These are phyloP conservation scores for Limonium bicolor DNA, from an alignment of 148 eudicot species.

Conservation along the genomic window DNA sequence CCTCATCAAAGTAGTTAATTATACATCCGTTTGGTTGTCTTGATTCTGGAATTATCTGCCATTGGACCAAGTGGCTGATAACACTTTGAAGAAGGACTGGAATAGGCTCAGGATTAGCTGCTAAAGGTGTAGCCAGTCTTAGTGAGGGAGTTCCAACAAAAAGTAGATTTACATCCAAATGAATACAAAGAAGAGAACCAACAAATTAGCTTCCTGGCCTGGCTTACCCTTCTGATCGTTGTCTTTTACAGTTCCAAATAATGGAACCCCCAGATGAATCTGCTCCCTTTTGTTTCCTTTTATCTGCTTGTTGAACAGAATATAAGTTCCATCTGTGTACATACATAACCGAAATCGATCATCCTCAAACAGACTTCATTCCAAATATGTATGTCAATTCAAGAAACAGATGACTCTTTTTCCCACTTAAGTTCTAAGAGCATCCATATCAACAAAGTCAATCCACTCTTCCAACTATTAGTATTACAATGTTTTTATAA, in stretches of 20 bases:
- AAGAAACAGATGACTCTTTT: too few species aligned
- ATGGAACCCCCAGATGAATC: slow-evolving; percentile 83
- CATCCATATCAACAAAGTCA: too few species aligned
- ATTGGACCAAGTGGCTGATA: slow-evolving; percentile 67
- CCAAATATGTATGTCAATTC: too few species aligned
- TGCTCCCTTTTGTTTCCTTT: slow-evolving; percentile 88
- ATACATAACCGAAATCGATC: neutral
- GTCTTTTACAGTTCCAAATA: slow-evolving; percentile 64
- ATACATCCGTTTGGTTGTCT: slow-evolving; percentile 86
- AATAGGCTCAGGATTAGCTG: slow-evolving; percentile 77
- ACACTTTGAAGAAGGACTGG: slow-evolving; percentile 67
- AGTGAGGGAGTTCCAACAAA: neutral
- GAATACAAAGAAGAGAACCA: neutral
- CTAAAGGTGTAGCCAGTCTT: slow-evolving; percentile 6
- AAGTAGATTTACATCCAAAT: neutral
- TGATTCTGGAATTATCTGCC: slow-evolving; percentile 70
- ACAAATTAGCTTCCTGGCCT: too few species aligned
- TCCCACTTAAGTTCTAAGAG: too few species aligned
- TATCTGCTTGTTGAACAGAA: slow-evolving; percentile 68
- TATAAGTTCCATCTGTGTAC: slow-evolving; percentile 67
- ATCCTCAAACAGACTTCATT: too few species aligned
- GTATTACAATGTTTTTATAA: too few species aligned
- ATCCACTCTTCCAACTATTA: too few species aligned
- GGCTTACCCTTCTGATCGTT: slow-evolving; percentile 44
- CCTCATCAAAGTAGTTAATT: slow-evolving; percentile 92